These are phyloP conservation scores for Didymella glomerata DNA, from an alignment of 2,329 filamentous ascomycete genomes.

Conservation along the genomic window DNA sequence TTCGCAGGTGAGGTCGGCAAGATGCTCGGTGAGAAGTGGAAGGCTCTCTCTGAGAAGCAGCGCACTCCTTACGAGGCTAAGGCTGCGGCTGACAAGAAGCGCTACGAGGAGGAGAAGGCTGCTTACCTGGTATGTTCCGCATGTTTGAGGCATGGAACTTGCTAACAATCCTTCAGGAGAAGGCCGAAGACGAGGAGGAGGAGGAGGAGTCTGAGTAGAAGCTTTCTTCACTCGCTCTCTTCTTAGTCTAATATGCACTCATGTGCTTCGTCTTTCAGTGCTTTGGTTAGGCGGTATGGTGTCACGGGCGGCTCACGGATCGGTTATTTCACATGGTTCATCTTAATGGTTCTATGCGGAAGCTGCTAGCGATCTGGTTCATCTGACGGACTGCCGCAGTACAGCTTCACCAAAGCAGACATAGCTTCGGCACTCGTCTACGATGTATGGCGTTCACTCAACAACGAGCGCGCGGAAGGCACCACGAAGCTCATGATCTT, in stretches of 20 bases:
- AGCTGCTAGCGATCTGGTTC: slow-evolving; percentile 38
- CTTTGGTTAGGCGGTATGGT: slow-evolving; percentile 35
- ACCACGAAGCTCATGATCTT: slow-evolving; percentile 50
- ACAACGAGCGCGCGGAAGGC: slow-evolving; percentile 36
- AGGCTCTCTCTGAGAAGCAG: slow-evolving; percentile 93
- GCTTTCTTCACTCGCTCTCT: slow-evolving; percentile 20
- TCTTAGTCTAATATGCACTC: slow-evolving; percentile 20
- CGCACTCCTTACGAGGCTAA: slow-evolving; percentile 94
- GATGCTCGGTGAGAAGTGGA: slow-evolving; percentile 98
- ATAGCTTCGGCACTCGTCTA: slow-evolving; percentile 33
- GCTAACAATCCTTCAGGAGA: slow-evolving; percentile 22
- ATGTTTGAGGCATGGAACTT: not conserved
- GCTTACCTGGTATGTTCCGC: slow-evolving; percentile 61
- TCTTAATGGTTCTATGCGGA: slow-evolving; percentile 38
- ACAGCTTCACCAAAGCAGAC: slow-evolving; percentile 34
- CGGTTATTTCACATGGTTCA: slow-evolving; percentile 36
- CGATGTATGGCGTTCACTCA: slow-evolving; percentile 47
- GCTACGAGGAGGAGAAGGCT: slow-evolving; percentile 97
- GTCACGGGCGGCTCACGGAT: slow-evolving; percentile 36
- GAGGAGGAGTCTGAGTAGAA: slow-evolving; percentile 54
- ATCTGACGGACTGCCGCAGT: slow-evolving; percentile 38
- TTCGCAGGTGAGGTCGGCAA: slow-evolving; percentile 88
- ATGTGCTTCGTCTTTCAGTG: slow-evolving; percentile 26
- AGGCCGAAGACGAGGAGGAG: slow-evolving; percentile 44
- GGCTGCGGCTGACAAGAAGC: slow-evolving; percentile 97